These are phyloP conservation scores for Aspergillus tubingensis DNA, from an alignment of 2,329 filamentous ascomycete genomes.

Conservation along the genomic window DNA sequence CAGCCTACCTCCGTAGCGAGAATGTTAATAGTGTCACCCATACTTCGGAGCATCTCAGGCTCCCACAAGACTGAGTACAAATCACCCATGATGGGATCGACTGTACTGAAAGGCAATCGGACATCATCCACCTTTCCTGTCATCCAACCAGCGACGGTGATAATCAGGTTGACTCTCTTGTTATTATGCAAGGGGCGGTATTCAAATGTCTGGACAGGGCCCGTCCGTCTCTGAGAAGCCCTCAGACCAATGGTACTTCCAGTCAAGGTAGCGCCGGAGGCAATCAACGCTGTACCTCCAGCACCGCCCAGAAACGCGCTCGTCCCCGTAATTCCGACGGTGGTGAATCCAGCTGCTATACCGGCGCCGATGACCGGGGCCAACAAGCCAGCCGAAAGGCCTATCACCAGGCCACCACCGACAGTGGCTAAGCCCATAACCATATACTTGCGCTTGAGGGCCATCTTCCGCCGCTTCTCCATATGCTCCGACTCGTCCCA, in stretches of 20 bases:
- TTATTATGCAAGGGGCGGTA: constrained; percentile 97
- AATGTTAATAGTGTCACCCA: constrained; percentile 98
- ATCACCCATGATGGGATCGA: constrained; percentile 97
- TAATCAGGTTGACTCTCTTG: constrained; percentile 91
- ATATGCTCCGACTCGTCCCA: constrained; percentile 98
- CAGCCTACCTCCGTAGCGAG: constrained; percentile 82
- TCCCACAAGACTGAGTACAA: constrained; percentile 98
- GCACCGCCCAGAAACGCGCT: constrained; percentile 86
- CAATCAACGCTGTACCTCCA: constrained; percentile 91
- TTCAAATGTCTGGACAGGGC: constrained; percentile 93
- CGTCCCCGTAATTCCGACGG: constrained; percentile 88
- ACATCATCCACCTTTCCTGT: constrained; percentile 97
- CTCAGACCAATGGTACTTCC: constrained; percentile 83
- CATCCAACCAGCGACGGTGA: constrained; percentile 97
- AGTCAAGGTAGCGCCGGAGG: constrained; percentile 81
- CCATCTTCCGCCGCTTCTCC: constrained; percentile 77
- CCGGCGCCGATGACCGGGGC: constrained; percentile 94
- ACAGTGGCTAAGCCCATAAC: constrained; percentile 98
- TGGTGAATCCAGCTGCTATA: constrained; percentile 90
- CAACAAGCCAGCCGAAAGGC: constrained; percentile 85
- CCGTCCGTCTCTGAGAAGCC: constrained; percentile 84
- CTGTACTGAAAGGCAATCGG: constrained; percentile 89
- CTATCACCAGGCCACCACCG: constrained; percentile 91
- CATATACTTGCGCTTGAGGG: constrained; percentile 79
- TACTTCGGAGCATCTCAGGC: constrained; percentile 94